Evolutionary conservation across 2,329 filamentous ascomycete species (phyloP).

Genomic region (Ilyonectria robusta): DNA sequence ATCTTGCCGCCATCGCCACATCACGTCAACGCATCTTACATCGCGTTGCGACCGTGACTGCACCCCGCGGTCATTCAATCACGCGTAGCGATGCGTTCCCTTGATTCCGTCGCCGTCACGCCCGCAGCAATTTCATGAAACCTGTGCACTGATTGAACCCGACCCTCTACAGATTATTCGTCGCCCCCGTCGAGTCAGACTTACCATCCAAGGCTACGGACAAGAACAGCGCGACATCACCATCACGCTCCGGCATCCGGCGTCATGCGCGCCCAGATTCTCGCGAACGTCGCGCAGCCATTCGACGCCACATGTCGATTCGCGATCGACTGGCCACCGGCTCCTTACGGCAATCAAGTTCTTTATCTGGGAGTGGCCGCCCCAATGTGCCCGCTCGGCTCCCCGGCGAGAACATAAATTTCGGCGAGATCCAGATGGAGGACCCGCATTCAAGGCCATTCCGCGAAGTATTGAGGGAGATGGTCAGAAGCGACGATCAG

Average conservation of each 20-base stretch:
- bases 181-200: slow-evolving; percentile 63
- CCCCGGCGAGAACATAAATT: neutral
- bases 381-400: slow-evolving; percentile 12
- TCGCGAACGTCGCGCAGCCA: slow-evolving; percentile 50
- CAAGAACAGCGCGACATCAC: slow-evolving; percentile 49
- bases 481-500: slow-evolving; percentile 42
- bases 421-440: slow-evolving; percentile 1
- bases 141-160: slow-evolving; percentile 35
- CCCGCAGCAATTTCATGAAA: slow-evolving; percentile 23
- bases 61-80: slow-evolving; percentile 31
- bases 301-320: slow-evolving; percentile 47
- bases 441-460: slow-evolving; percentile 36
- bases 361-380: slow-evolving; percentile 24
- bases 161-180: slow-evolving; percentile 57
- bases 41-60: slow-evolving; percentile 34
- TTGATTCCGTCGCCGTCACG: slow-evolving; percentile 30
- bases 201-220: slow-evolving; percentile 53
- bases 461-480: slow-evolving; percentile 46
- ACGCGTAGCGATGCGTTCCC: slow-evolving; percentile 26
- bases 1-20: slow-evolving; percentile 40
- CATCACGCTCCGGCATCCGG: slow-evolving; percentile 58
- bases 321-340: slow-evolving; percentile 42
- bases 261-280: slow-evolving; percentile 52
- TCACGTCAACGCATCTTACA: slow-evolving; percentile 36
- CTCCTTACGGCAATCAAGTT: slow-evolving; percentile 21